Base-by-base conservation (phyloP, 768 basidiomycete genomes). In the Tricholoma bakamatsutake region DNA sequence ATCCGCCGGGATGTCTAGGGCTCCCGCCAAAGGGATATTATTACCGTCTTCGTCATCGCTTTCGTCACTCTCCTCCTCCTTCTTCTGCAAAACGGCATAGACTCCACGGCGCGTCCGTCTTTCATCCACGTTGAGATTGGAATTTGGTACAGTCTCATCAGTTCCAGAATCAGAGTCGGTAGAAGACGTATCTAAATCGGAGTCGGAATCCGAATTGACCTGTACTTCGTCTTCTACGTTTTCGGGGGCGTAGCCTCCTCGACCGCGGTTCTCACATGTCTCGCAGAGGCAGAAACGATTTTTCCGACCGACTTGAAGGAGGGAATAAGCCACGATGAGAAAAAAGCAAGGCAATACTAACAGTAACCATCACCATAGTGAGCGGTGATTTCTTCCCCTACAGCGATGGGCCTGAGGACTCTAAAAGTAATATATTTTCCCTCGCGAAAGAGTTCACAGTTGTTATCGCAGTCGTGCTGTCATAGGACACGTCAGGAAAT, bases 281-380 rank as follows among this genome's bases (percentile, higher is more conserved):
- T 91, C 89, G 63, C 91, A 93, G 28, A 93, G 76, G 67, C 91
- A 93, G 66, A 86, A 83, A 21, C 84, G 77, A 62, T 87, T 87
- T 57, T 78, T 82, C 58, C 80, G 75, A 51, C 85, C 85, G 66
- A 87, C 85, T 87, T 55, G 53, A 51, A 54, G 54, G 39, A 33
- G 8, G 11, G 21, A 35, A 21, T 45, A 42, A 48, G 46, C 15
- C 7, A 31, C 1, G 3, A n/a, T 34, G 12, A 30, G 35, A 51
- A 53, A 57, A 40, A 48, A 48, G 61, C 15, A 53, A 59, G 54
- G 42, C 49, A 57, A 50, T 52, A 83, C 88, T 73, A 67, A 93
- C 90, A 93, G 69, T 93, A 93, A 46, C 88, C 88, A 71, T 93
- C 89, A 45, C 92, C 91, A 65, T 93, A 93, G 67, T 91, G 89